Evolutionary conservation across 2,329 filamentous ascomycete species (phyloP), one percentile per base, ranked within the genome.

Genomic region (Saccharata proteae): DNA sequence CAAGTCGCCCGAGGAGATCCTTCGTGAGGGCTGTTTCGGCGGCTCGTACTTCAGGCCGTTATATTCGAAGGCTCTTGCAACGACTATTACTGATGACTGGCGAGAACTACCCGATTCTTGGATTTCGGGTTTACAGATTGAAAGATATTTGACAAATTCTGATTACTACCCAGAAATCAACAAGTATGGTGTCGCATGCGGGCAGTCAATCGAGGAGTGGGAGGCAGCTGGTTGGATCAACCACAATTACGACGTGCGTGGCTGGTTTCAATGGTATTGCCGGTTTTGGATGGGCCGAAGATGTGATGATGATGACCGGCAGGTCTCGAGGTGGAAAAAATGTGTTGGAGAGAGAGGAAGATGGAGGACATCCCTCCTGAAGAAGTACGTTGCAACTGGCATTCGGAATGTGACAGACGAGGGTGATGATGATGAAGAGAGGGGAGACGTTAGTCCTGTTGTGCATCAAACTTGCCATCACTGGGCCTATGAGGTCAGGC

Each of bases 211-310:
- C 26, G 65, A 70, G 41, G 58, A 67, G 38, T 71, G 67, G 67
- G 67, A 71, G 42, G 62, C 60, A 0, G 55, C 55, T 4, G 67
- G 68, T 0, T 72, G 67, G 67, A 70, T 71, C 28, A 52, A 55
- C n/a, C 66, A 69, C 38, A 52, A 55, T 15, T 59, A 61, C 32
- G 67, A 71, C 43, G 61, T 68, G 2, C 45, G 68, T 26, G 67
- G 67, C 5, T 72, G 65, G 67, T 69, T 70, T 40, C 67, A 71
- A 42, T 71, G 67, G 67, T 71, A 69, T 43, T 61, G 58, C 29
- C 57, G 65, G 0, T 70, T 69, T 44, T 70, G 61, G 46, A 53
- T 52, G 14, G 66, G 67, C 0, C 42, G 67, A 22, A 47, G 67
- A 16, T 67, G 66, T 38, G 62, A 55, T 0, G 65, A 69, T 31